phyloP scores from a whole-genome alignment of 139 green algal species.

The Chlorella sp. region DNA sequence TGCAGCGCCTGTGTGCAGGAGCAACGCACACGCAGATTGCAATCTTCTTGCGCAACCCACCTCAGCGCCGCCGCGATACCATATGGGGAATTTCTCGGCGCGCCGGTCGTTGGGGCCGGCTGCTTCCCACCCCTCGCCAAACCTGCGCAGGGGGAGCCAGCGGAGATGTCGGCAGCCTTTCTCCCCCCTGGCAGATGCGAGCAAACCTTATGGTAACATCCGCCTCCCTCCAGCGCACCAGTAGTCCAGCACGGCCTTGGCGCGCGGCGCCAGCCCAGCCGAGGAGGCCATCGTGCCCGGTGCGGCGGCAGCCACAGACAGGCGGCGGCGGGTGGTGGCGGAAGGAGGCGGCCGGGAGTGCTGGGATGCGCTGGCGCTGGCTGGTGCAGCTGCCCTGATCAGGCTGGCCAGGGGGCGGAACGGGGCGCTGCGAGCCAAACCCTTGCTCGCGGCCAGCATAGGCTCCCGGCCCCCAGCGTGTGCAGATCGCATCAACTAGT shows the following conservation, averaged over 20 bases:
- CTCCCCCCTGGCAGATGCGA: too few species aligned
- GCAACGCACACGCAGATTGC: too few species aligned
- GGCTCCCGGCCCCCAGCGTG: too few species aligned
- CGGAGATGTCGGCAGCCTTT: background rate
- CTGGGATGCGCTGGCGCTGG: background rate
- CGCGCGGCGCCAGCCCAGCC: background rate
- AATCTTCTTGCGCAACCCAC: too few species aligned
- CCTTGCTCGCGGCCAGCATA: too few species aligned
- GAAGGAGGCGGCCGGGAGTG: background rate
- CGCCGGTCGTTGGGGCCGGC: background rate
- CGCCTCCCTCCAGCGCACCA: constrained; percentile 3
- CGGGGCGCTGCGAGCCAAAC: too few species aligned
- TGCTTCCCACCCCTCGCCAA: constrained; percentile 31
- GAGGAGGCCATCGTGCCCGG: background rate
- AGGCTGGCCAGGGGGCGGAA: too few species aligned
- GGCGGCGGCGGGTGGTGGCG: background rate
- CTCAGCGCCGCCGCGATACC: constrained; percentile 10
- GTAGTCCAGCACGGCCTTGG: constrained; percentile 27
- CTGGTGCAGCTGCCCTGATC: background rate
- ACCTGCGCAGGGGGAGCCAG: background rate
- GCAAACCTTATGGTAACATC: too few species aligned
- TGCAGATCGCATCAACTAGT: too few species aligned
- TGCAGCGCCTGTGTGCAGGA: too few species aligned
- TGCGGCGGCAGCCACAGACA: background rate
- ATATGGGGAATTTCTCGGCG: background rate